Evolutionary conservation across 176 grass and related monocot genomes (phyloP).

Genomic region (Cenchrus purpureus): DNA sequence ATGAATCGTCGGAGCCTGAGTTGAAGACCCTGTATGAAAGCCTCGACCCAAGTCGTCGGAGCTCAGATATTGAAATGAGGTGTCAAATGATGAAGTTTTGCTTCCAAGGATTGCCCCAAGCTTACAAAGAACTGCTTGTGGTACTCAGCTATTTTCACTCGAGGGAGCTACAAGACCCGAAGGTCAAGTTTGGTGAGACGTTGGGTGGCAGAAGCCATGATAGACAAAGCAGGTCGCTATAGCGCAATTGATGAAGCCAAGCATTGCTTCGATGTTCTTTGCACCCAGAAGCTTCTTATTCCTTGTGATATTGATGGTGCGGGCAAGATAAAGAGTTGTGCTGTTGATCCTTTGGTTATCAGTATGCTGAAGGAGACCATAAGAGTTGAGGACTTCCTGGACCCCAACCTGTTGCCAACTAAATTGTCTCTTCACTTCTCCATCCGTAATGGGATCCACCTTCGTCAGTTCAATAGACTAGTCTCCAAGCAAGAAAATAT

Average conservation of each 20-base stretch:
- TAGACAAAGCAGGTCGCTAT: neutral
- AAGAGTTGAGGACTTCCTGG: neutral
- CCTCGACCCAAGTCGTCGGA: neutral
- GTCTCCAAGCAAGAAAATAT: neutral
- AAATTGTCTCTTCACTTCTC: conserved; percentile 11
- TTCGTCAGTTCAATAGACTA: neutral
- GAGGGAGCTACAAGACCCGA: neutral
- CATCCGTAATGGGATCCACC: conserved; percentile 2
- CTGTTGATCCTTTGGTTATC: neutral
- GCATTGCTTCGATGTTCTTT: neutral
- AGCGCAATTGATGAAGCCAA: neutral
- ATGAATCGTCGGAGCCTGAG: neutral
- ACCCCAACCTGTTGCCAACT: neutral
- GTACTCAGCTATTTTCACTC: neutral
- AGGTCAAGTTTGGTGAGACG: conserved; percentile 12
- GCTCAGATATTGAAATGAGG: too few relatives aligned
- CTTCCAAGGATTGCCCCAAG: neutral
- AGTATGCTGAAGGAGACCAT: neutral
- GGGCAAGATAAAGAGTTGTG: conserved; percentile 22
- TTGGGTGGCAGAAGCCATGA: conserved; percentile 28
- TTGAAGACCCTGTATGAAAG: neutral
- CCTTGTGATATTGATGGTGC: neutral
- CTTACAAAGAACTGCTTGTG: conserved; percentile 17
- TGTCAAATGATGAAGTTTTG: neutral
- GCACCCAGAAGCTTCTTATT: neutral